A percentile compares a stretch with the other conserved stretches of the same genome.
These are phyloP conservation scores for Babjeviella inositovora DNA, from an alignment of 805 yeast species.

Conservation along the genomic window DNA sequence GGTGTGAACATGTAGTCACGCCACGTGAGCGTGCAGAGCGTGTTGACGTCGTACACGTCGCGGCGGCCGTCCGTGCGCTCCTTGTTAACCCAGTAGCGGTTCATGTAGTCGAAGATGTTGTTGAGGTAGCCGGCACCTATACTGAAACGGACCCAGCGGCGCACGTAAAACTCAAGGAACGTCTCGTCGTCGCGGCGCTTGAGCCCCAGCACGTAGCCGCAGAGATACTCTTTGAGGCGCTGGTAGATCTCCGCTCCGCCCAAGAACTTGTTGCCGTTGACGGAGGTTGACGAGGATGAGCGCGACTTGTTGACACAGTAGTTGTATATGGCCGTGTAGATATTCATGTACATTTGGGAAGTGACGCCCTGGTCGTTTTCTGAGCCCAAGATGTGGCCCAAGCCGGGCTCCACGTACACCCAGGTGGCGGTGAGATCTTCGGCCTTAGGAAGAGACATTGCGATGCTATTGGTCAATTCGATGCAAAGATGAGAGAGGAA, in stretches of 20 bases:
- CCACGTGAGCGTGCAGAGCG: slow-evolving; percentile 82
- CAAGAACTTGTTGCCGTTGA: slow-evolving; percentile 14
- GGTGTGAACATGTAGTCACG: slow-evolving; percentile 63
- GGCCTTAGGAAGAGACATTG: slow-evolving; percentile 40
- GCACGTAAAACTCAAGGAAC: slow-evolving; percentile 69
- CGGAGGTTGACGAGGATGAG: slow-evolving; percentile 13
- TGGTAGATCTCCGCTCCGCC: slow-evolving; percentile 86
- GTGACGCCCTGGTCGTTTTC: slow-evolving; percentile 49
- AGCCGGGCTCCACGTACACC: slow-evolving; percentile 65
- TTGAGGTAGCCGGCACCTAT: slow-evolving; percentile 85
- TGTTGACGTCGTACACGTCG: slow-evolving; percentile 81
- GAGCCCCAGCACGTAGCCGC: slow-evolving; percentile 35
- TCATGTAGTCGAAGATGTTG: slow-evolving; percentile 89
- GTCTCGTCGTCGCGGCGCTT: slow-evolving; percentile 40
- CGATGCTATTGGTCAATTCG: no score
- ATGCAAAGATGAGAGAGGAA: no score
- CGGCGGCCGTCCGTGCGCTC: slow-evolving; percentile 89
- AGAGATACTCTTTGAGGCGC: slow-evolving; percentile 52
- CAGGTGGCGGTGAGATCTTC: slow-evolving; percentile 59
- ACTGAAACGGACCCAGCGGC: slow-evolving; percentile 78
- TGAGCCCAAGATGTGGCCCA: slow-evolving; percentile 53
- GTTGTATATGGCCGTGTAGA: slow-evolving; percentile 85
- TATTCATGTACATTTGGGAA: slow-evolving; percentile 66
- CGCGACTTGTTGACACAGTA: slow-evolving; percentile 77
- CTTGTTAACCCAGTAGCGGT: slow-evolving; percentile 94